Percentiles rank a stretch among this genome's conserved stretches.
Evolutionary conservation across 345 rosid genomes (phyloP).

Genomic region (Mangifera indica): DNA sequence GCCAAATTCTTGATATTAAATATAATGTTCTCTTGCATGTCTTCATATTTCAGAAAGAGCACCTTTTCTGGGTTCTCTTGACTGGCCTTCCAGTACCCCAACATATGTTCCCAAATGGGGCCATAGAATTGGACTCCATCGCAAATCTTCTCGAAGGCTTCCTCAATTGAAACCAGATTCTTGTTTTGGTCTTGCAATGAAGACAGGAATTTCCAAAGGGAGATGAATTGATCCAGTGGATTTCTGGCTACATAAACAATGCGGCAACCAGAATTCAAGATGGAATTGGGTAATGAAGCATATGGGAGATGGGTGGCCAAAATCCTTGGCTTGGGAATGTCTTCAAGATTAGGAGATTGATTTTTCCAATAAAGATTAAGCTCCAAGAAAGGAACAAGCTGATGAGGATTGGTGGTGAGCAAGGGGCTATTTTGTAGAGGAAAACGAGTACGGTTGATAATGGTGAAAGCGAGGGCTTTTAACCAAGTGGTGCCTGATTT

Average conservation of each 20-base stretch:
- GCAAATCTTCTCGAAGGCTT: slow-evolving; percentile 33
- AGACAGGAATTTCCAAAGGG: slow-evolving; percentile 22
- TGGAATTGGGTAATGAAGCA: slow-evolving; percentile 11
- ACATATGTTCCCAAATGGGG: slow-evolving; percentile 30
- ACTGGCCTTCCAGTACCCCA: slow-evolving; percentile 21
- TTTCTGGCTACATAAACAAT: slow-evolving; percentile 14
- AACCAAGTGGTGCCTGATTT: slow-evolving; percentile 35
- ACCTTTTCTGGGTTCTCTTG: slow-evolving; percentile 19
- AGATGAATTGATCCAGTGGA: slow-evolving; percentile 28
- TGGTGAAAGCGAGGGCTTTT: slow-evolving; percentile 28
- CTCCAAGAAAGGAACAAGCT: not conserved
- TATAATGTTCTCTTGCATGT: slow-evolving; percentile 14
- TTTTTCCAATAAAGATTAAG: not conserved
- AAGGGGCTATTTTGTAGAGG: not conserved
- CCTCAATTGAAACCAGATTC: not conserved
- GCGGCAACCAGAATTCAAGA: slow-evolving; percentile 1
- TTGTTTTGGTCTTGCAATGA: not conserved
- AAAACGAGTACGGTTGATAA: slow-evolving; percentile 18
- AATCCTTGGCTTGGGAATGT: not conserved
- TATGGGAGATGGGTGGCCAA: slow-evolving; percentile 27
- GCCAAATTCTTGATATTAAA: slow-evolving; percentile 26
- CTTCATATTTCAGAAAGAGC: slow-evolving; percentile 33
- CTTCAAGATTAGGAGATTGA: not conserved
- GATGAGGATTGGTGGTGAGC: not conserved
- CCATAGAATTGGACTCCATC: slow-evolving; percentile 19